Base-by-base conservation (phyloP, 2,329 filamentous ascomycete genomes). In the Epichloe festucae region DNA sequence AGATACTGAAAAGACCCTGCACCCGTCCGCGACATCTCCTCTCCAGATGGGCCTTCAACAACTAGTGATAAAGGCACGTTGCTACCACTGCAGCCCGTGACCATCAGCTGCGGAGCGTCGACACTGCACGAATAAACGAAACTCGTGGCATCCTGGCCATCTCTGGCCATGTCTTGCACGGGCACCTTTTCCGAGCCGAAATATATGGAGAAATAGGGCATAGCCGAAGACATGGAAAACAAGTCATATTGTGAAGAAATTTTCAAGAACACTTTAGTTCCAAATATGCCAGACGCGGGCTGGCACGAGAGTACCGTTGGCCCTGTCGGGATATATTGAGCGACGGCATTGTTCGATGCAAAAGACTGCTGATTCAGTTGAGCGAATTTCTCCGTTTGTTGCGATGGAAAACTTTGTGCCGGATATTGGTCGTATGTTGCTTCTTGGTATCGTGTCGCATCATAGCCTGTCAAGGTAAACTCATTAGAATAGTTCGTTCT, bases 181-280 rank as follows among this genome's bases (percentile, higher is more conserved):
- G 64, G 59, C 65, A 82, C 85, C 65, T 83, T 82, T 60, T 85
- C 80, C n/a, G 78, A 75, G n/a, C 88, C 89, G 67, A 95, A 94
- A 46, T 83, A 77, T 51, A 95, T 68, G 56, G 71, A 83, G 60
- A 87, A 82, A 48, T 74, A 73, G 2, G 76, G 72, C 51, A 71
- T 62, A 42, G 72, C 76, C 53, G 74, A 75, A 35, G 74, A 76
- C 66, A 82, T 77, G 52, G 68, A 63, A 55, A 75, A 68, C 54
- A 95, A 70, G 62, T 95, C 85, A 69, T 87, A 87, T 54, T 83
- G 77, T 43, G 85, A 84, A 49, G 83, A 81, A 34, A 95, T 78
- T 63, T 87, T 84, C 56, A 95, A 75, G 54, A 78, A 76, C 10
- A 95, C 72, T 60, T 82, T 82, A 19, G 84, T 85, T 50, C 86